phyloP scores from a whole-genome alignment of 116 monocot species.

The Iris pallida region DNA sequence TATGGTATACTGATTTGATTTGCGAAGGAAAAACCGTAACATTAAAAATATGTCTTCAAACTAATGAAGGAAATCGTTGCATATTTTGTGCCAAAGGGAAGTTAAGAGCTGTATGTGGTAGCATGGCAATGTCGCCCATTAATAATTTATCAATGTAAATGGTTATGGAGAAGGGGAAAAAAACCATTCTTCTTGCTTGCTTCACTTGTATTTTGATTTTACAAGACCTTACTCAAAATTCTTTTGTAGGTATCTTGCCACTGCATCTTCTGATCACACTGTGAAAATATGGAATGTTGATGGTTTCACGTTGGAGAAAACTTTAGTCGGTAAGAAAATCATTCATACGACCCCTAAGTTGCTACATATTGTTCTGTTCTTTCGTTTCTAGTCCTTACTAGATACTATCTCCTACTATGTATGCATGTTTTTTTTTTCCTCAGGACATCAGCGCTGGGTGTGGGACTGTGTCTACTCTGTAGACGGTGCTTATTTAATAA shows the following conservation, averaged over 20 bases:
- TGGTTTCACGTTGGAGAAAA: constrained; percentile 90
- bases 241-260: constrained; percentile 77
- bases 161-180: too few relatives aligned
- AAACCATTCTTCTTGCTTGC: too few relatives aligned
- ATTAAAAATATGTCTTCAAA: too few relatives aligned
- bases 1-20: background rate
- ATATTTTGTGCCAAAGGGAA: too few relatives aligned
- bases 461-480: constrained; percentile 99
- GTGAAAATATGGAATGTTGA: constrained; percentile 99
- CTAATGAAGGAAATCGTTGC: too few relatives aligned
- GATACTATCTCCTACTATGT: background rate
- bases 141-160: too few relatives aligned
- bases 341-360: background rate
- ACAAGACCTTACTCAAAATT: background rate
- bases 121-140: too few relatives aligned
- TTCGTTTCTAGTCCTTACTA: background rate
- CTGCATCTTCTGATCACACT: constrained; percentile 93
- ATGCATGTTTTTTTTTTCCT: background rate
- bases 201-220: too few relatives aligned
- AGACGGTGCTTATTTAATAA: constrained; percentile 95
- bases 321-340: constrained; percentile 50
- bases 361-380: background rate
- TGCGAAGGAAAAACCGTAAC: too few relatives aligned
- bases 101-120: too few relatives aligned
- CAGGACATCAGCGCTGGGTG: constrained; percentile 95